phyloP scores from a whole-genome alignment of 345 rosid genomes.

The Barbarea vulgaris region DNA sequence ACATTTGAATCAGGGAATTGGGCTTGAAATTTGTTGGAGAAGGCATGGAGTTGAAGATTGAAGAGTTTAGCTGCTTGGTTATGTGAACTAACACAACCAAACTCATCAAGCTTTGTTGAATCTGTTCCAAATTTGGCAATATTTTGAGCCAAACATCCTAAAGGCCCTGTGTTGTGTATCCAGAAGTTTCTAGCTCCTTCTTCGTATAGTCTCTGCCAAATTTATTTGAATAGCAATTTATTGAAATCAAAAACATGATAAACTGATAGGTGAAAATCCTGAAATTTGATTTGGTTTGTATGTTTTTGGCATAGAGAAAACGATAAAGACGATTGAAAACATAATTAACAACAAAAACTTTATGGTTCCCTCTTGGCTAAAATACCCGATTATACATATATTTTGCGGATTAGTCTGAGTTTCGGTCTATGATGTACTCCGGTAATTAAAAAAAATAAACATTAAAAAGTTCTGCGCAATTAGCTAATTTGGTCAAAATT shows the following conservation, averaged over 20 bases:
- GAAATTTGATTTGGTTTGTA: background rate
- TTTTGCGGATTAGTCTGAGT: background rate
- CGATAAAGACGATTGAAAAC: too few relatives aligned
- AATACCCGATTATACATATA: background rate
- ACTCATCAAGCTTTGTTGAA: slow-evolving; percentile 78
- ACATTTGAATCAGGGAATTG: slow-evolving; percentile 61
- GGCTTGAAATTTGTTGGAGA: slow-evolving; percentile 66
- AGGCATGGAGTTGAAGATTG: slow-evolving; percentile 88
- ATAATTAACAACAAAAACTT: too few relatives aligned
- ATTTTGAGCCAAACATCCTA: slow-evolving; percentile 92
- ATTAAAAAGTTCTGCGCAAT: background rate
- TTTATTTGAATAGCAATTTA: background rate
- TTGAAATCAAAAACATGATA: background rate
- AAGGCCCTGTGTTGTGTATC: slow-evolving; percentile 95
- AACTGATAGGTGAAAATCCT: background rate
- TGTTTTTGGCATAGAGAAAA: too few relatives aligned
- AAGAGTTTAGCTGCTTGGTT: slow-evolving; percentile 87
- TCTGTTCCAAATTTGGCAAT: slow-evolving; percentile 84
- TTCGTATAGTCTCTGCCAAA: slow-evolving; percentile 64
- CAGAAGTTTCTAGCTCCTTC: slow-evolving; percentile 91
- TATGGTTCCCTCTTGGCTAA: background rate
- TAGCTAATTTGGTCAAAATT: background rate
- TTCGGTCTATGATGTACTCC: background rate
- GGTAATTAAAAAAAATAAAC: background rate
- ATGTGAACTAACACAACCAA: slow-evolving; percentile 76